Conservation (phyloP, 352 stramenopile genomes). For the Plasmopara muralis region DNA sequence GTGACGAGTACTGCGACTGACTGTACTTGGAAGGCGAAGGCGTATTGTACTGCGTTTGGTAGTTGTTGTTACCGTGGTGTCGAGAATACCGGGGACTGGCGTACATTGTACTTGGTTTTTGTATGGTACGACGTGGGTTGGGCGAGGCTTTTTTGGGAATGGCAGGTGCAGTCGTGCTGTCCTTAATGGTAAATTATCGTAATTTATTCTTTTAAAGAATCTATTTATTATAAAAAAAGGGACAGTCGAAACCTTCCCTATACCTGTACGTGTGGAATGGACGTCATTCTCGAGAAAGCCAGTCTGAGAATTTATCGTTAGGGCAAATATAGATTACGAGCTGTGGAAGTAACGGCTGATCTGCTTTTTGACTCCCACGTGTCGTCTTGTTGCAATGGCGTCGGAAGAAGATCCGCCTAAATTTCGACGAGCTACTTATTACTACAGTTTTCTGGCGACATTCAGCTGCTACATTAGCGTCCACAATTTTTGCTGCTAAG, state of each 20-base stretch:
- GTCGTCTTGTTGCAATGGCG: constrained; percentile 22
- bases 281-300: constrained; percentile 14
- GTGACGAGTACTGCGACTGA: constrained; percentile 20
- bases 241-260: not conserved
- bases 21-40: constrained; percentile 23
- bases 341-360: constrained; percentile 2
- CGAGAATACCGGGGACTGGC: constrained; percentile 33
- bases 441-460: constrained; percentile 7
- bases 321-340: constrained; percentile 21
- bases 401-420: constrained; percentile 24
- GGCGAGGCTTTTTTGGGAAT: constrained; percentile 37
- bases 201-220: constrained; percentile 3
- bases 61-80: constrained; percentile 20
- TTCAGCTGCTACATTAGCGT: not conserved
- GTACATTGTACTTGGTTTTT: constrained; percentile 24
- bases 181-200: constrained; percentile 6
- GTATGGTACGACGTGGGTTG: constrained; percentile 12
- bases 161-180: constrained; percentile 4
- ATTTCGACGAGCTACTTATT: constrained; percentile 8
- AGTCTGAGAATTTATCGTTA: constrained; percentile 18
- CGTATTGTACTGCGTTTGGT: constrained; percentile 18
- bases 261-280: not conserved
- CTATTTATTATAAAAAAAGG: not conserved
- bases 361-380: constrained; percentile 2
- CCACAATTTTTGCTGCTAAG: not conserved